phyloP scores from a whole-genome alignment of 2,329 filamentous ascomycete genomes.

The Penicillium sp. region DNA sequence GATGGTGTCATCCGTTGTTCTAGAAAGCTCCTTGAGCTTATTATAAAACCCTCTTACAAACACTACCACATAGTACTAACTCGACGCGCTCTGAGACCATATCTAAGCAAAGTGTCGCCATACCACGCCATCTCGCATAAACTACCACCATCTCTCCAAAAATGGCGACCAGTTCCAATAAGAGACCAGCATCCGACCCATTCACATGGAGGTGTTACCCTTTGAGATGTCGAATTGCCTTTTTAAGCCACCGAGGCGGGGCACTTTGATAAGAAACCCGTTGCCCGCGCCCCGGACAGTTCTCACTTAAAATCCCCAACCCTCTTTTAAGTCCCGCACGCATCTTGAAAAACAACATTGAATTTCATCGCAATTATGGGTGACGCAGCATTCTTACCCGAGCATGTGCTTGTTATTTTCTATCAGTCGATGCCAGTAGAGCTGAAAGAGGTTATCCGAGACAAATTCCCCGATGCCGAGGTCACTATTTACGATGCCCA shows the following conservation, averaged over 20 bases:
- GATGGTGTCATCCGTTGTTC: not conserved
- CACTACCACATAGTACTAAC: not conserved
- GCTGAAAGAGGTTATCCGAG: slow-evolving; percentile 18
- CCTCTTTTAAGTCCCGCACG: not conserved
- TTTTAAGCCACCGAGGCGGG: slow-evolving; percentile 2
- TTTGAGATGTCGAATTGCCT: not conserved
- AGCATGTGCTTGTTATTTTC: slow-evolving; percentile 29
- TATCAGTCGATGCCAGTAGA: slow-evolving; percentile 15
- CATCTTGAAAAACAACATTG: not conserved
- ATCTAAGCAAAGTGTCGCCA: slow-evolving; percentile 5
- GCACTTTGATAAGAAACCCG: slow-evolving; percentile 2
- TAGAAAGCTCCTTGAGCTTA: not conserved
- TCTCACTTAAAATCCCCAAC: not conserved
- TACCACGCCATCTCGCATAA: slow-evolving; percentile 6
- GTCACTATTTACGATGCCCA: slow-evolving; percentile 16
- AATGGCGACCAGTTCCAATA: not conserved
- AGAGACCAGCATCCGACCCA: not conserved
- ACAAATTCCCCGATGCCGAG: slow-evolving; percentile 28
- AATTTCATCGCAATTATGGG: slow-evolving; percentile 22
- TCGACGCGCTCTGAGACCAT: not conserved
- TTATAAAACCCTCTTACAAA: not conserved
- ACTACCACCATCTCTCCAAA: not conserved
- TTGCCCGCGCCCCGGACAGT: not conserved
- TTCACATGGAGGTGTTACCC: not conserved
- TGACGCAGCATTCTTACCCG: slow-evolving; percentile 15